Evolutionary conservation across 1,284 basidiomycete species (phyloP).

Genomic region (Rhodotorula sp.): DNA sequence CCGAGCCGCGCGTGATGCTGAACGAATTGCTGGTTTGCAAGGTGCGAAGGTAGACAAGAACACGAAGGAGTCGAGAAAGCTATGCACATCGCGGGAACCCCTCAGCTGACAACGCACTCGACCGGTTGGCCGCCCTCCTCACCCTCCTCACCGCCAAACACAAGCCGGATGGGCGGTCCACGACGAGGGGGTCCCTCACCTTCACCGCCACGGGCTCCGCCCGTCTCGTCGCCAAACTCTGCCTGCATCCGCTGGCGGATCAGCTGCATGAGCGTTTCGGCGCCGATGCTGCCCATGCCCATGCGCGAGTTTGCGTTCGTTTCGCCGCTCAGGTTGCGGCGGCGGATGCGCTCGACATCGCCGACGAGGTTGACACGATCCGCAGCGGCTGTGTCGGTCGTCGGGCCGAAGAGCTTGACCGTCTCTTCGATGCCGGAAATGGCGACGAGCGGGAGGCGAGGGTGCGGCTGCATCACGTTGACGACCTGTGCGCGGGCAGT

Average conservation of each 20-base stretch:
- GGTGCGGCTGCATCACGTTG: conserved; percentile 82
- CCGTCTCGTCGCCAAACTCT: not conserved
- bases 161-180: not conserved
- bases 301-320: not conserved
- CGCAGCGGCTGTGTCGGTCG: conserved; percentile 52
- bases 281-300: not conserved
- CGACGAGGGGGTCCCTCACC: not conserved
- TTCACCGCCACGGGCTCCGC: not conserved
- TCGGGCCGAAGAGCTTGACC: conserved; percentile 78
- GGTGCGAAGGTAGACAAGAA: not conserved
- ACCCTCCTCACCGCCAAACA: not conserved
- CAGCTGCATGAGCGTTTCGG: not conserved
- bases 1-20: not conserved
- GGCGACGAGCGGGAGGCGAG: conserved; percentile 72
- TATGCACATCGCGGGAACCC: not conserved
- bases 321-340: conserved; percentile 53
- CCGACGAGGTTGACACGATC: conserved; percentile 77
- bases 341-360: conserved; percentile 54
- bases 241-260: not conserved
- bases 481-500: conserved; percentile 58
- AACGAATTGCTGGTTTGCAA: not conserved
- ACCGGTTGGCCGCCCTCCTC: not conserved
- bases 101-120: conserved; percentile 1
- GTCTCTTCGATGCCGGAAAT: conserved; percentile 83
- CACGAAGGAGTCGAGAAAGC: not conserved